Base-by-base conservation (phyloP, 805 yeast genomes). In the Wickerhamiella siamensis region DNA sequence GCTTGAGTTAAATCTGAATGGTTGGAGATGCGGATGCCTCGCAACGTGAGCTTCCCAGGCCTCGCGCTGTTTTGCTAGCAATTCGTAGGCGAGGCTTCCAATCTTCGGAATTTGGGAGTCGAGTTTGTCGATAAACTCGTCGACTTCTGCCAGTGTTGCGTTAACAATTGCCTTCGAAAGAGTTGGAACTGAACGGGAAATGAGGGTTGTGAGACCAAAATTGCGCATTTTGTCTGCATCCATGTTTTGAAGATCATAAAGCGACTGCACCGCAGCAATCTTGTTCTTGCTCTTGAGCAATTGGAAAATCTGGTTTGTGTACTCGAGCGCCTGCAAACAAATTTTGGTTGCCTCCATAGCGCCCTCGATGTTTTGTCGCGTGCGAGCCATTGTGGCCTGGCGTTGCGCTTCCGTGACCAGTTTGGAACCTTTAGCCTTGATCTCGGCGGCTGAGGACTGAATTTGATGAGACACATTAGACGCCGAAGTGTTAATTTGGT, bases 231-330 rank as follows among this genome's bases (percentile, higher is more conserved):
- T 81, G 45, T 79, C 80, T 36, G 79, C 63, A 50, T 79, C 83
- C 33, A 79, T 66, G 43, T 71, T 72, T 33, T 77, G 75, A 47
- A 88, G 65, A 52, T 78, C 84, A 45, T 84, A 87, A 40, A 86
- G 64, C 50, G 80, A 74, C 58, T 84, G 83, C 51, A 91, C 71
- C 0, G 96, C 96, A 45, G 81, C 81, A 57, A 83, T 87, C 51
- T 82, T 83, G 51, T 78, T 77, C 51, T 76, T 75, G 45, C 74
- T 75, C 41, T 76, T 72, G 46, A 84, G 79, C 54, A 87, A 65
- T 32, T 82, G 87, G 55, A 84, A 83, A 38, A 86, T 82, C 53
- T 77, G 81, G 60, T 86, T 87, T 14, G 94, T 81, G 50, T 81
- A 71, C 54, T 87, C 94, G 42, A 88, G 67, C 8, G 87, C 87